Evolutionary conservation across 2,329 filamentous ascomycete species (phyloP), one percentile per base, ranked within the genome.

Genomic region (Curvularia lunata): DNA sequence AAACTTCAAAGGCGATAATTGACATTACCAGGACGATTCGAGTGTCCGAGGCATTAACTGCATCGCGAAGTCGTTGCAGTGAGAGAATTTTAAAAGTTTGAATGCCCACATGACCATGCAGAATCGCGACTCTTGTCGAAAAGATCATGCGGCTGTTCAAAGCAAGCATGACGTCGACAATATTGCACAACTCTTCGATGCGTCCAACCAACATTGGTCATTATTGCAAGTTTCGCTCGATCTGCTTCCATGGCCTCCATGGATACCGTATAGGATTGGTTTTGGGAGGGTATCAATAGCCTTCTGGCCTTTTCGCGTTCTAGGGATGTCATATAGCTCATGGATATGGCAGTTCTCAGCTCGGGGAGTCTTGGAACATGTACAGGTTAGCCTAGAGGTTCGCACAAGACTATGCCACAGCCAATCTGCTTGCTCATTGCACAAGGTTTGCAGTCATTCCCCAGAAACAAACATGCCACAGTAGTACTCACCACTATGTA

Each of bases 171-270:
- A 27, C 5, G 7, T 54, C 18, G 43, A 32, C 48, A 13, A 48
- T 58, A 51, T 58, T 43, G 43, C 30, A 58, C 55, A 21, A 40
- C 54, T 38, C 48, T 45, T 49, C 43, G 19, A 21, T n/a, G 27
- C 7, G 16, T 32, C 32, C 23, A 5, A 13, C 19, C 21, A 21
- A 47, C 21, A 25, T 27, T 19, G 46, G 19, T 30, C 49, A 12
- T n/a, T 45, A 13, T 45, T 52, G 32, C 12, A 21, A 16, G 32
- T 28, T 43, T 55, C 54, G 54, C 48, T 25, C 10, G 28, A 34
- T n/a, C 32, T 19, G 25, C 40, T 12, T 13, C 16, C 9, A 19
- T 45, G 8, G 9, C 12, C 38, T 58, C 28, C 49, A 27, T 23
- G 50, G 34, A 34, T 8, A 9, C 38, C 10, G 41, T 32, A 48